Evolutionary conservation across 176 grass and related monocot species (phyloP), one percentile per base, ranked within the genome.

Genomic region (Rhipidocladum racemiflorum): DNA sequence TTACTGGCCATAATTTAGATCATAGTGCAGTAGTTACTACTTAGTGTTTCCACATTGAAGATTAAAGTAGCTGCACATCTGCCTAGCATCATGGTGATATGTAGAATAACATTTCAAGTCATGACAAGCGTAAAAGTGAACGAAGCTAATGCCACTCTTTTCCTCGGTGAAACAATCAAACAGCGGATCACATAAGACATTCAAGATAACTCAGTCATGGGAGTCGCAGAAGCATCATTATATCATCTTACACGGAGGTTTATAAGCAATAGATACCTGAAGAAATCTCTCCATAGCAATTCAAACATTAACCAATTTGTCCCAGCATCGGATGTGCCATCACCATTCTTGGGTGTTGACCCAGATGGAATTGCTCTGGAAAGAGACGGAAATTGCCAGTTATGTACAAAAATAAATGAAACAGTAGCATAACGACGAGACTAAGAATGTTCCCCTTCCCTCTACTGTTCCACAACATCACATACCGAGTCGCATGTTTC

Each of bases 261-360:
- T 57, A 35, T 39, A 34, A 75, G 36, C 3, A 39, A 34, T 48
- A 66, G 2, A 17, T 88, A 98, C 96, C 96, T 95, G 92, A 98
- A 98, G 81, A 98, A 98, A 90, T 98, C 96, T 91, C 96, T 90
- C 96, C 92, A 91, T 79, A 95, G 62, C 77, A 98, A 90, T 87
- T 98, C 96, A 77, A 93, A 95, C 87, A 94, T 93, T 75, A 98
- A 83, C 96, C 96, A 95, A 78, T 98, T 93, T 90, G 90, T 93
- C 30, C 92, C 96, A 88, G 74, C 76, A 91, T 91, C 92, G 10
- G 85, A 81, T 70, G 51, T 55, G 74, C 54, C 75, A 42, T 82
- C 72, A 65, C 78, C 49, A 15, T 75, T 87, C 68, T 79, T 97
- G 27, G 81, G 34, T 69, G 85, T 38, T 89, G 87, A 76, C 36